Evolutionary conservation across 169 alveolate genomes (phyloP).

Genomic region (Eimeria maxima): DNA sequence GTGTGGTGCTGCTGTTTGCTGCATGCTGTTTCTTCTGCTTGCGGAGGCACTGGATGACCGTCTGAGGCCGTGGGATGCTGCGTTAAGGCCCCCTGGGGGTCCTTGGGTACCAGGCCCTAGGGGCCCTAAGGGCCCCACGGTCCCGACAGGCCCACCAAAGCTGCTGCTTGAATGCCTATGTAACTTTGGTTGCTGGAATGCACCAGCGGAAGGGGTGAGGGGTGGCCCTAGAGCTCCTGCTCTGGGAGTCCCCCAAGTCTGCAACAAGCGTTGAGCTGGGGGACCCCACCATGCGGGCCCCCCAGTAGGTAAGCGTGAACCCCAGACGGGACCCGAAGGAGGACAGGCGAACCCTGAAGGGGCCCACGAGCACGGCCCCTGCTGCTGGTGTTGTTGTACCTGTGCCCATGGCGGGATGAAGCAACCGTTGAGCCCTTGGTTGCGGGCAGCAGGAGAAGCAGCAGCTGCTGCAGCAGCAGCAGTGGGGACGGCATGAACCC

Average conservation of each 20-base stretch:
- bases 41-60: not conserved
- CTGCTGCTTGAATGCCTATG: slow-evolving; percentile 2
- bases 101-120: not conserved
- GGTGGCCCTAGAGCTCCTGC: not conserved
- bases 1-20: not conserved
- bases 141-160: not conserved
- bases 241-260: not conserved
- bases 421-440: not conserved
- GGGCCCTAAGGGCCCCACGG: not conserved
- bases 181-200: not conserved
- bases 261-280: not conserved
- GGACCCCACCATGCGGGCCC: slow-evolving; percentile 19
- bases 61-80: not conserved
- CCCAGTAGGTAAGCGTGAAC: not conserved
- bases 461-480: slow-evolving; percentile 15
- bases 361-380: not conserved
- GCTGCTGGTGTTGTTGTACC: slow-evolving; percentile 21
- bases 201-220: not conserved
- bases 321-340: not conserved
- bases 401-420: not conserved
- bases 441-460: not conserved
- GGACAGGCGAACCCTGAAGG: not conserved
- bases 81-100: not conserved
- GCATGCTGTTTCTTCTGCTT: not conserved
- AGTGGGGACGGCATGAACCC: not conserved